Evolutionary conservation across 768 basidiomycete species (phyloP), one percentile per base, ranked within the genome.

Genomic region (Pleurotus platypus): DNA sequence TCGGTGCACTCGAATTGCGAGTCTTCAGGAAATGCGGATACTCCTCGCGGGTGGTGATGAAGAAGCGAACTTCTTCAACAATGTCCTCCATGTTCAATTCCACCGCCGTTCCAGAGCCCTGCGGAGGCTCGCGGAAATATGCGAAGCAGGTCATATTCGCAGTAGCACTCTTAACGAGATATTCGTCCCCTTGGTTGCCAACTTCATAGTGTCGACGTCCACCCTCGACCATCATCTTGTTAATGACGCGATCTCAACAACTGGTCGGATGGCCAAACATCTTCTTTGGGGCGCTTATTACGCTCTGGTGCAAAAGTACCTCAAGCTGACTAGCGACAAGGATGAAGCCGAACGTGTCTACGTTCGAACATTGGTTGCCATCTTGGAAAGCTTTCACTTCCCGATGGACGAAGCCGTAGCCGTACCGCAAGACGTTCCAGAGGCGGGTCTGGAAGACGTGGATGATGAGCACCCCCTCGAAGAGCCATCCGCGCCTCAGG

Each of bases 51-150:
- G 79, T 15, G 95, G 92, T 1, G 94, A 98, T 66, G 87, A 90
- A 49, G 96, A 99, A 70, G 94, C 93, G 35, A 94, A 89, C 67
- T 95, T 98, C 75, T 98, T 99, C 81, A 88, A 87, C 76, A 99
- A 99, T 70, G 85, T 98, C 49, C 83, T 89, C 55, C 97, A 99
- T 67, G 83, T 98, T 45, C 97, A 99, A 71, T 74, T 89, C 2
- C 95, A 98, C 69, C 85, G 95, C 60, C 86, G 96, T 18, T 85
- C 87, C 1, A 76, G 96, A 58, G 95, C 96, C 2, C 77, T 97
- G 26, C 83, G 90, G 12, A 79, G 94, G n/a, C 81, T 98, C 16
- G 84, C 83, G 5, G 94, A 94, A 51, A 80, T 85, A 56, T 87
- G 86, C 59, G 80, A 85, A 8, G 82, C 85, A 43, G 84, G 83